These are phyloP conservation scores for Cyclostephanos tholiformis DNA, from an alignment of 108 stramenopile species.

Conservation along the genomic window DNA sequence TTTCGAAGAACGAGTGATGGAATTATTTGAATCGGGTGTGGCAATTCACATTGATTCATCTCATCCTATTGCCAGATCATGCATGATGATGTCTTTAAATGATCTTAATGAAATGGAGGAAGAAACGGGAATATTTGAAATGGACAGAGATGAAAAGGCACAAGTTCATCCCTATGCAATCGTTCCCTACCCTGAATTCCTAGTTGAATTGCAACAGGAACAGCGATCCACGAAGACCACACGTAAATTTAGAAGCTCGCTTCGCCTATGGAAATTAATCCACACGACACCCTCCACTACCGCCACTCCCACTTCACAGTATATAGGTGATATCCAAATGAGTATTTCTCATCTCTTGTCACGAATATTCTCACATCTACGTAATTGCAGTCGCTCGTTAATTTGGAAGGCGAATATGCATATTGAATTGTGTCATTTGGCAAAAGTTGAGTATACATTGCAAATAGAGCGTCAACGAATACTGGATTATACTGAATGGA, in stretches of 20 bases:
- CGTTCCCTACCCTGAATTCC: constrained; percentile 55
- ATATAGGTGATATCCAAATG: background rate
- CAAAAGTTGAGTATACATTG: constrained; percentile 31
- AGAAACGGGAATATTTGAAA: background rate
- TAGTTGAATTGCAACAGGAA: constrained; percentile 10
- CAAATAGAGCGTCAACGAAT: constrained; percentile 2
- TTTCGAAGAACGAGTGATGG: constrained; percentile 40
- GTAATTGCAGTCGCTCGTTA: constrained; percentile 40
- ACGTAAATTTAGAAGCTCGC: constrained; percentile 12
- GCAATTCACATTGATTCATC: constrained; percentile 47
- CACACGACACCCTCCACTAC: constrained; percentile 35
- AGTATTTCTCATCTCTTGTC: constrained; percentile 8
- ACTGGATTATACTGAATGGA: constrained; percentile 43
- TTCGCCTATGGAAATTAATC: constrained; percentile 54
- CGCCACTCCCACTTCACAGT: constrained; percentile 12
- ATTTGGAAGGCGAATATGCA: constrained; percentile 59
- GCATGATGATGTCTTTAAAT: background rate
- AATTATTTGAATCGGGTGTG: constrained; percentile 56
- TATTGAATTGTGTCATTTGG: constrained; percentile 33
- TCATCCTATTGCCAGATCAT: constrained; percentile 12
- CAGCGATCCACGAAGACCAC: constrained; percentile 5
- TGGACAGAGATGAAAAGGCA: constrained; percentile 1
- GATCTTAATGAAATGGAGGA: background rate
- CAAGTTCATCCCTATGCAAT: constrained; percentile 31
- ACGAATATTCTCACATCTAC: constrained; percentile 36